These are phyloP conservation scores for Sporodiniella umbellata DNA, from an alignment of 371 early-diverging fungal genomes.

Conservation along the genomic window DNA sequence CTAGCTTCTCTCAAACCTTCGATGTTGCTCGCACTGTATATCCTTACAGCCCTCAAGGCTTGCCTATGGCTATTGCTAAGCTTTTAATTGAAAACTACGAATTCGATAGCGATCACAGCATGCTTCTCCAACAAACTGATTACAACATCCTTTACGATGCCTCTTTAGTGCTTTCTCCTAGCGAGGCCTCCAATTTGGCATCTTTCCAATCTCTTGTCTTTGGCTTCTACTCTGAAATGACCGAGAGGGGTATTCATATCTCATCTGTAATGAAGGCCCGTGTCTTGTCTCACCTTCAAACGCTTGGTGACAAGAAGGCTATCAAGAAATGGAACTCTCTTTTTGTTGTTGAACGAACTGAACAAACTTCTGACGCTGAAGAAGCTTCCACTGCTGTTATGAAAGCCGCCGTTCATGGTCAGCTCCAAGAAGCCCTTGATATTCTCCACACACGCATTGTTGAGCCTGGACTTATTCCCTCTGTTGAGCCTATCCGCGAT, in stretches of 20 bases:
- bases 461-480: constrained; percentile 13
- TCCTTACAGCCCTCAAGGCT: constrained; percentile 14
- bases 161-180: constrained; percentile 9
- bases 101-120: constrained; percentile 16
- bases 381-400: constrained; percentile 15
- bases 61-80: constrained; percentile 15
- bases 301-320: constrained; percentile 10
- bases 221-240: constrained; percentile 16
- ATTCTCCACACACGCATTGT: constrained; percentile 19
- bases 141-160: constrained; percentile 21
- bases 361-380: constrained; percentile 10
- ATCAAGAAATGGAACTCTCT: constrained; percentile 23
- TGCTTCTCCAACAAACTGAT: constrained; percentile 9
- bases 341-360: constrained; percentile 3
- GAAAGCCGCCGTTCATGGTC: constrained; percentile 23
- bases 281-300: constrained; percentile 9
- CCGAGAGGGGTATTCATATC: not conserved
- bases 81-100: constrained; percentile 18
- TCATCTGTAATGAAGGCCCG: constrained; percentile 7
- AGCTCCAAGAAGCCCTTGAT: constrained; percentile 15
- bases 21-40: constrained; percentile 14
- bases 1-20: constrained; percentile 9
- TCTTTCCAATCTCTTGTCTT: constrained; percentile 10
- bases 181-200: constrained; percentile 13
- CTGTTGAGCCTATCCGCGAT: constrained; percentile 38